These are phyloP conservation scores for Dicorynia guianensis DNA, from an alignment of 306 rosid genomes.

Conservation along the genomic window DNA sequence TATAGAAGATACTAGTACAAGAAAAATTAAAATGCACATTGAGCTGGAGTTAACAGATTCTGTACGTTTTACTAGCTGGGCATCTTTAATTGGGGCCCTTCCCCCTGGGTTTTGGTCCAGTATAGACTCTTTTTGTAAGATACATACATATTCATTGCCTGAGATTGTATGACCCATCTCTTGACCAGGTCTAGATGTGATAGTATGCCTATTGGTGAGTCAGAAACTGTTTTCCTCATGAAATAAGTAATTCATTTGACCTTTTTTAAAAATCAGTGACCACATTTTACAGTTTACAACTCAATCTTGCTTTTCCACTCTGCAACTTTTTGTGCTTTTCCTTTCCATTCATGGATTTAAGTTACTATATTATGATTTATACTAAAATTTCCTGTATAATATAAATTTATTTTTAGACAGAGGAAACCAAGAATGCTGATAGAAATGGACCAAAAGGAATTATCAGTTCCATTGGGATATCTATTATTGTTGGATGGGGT, in stretches of 20 bases:
- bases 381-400: constrained; percentile 31
- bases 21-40: background rate
- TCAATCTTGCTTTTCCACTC: constrained; percentile 2
- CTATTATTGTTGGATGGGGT: constrained; percentile 86
- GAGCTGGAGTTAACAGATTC: background rate
- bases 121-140: background rate
- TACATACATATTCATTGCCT: constrained; percentile 3
- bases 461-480: constrained; percentile 90
- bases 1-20: background rate
- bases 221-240: background rate
- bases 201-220: constrained; percentile 6
- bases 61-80: background rate
- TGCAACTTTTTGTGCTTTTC: constrained; percentile 20
- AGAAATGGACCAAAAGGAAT: constrained; percentile 95
- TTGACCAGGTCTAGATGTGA: background rate
- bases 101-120: background rate
- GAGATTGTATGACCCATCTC: background rate
- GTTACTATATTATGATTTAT: constrained; percentile 43
- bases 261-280: constrained; percentile 3
- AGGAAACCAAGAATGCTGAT: constrained; percentile 94
- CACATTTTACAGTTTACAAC: background rate
- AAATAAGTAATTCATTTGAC: background rate
- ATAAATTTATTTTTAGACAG: constrained; percentile 66
- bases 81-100: background rate
- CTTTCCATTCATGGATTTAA: constrained; percentile 25